Evolutionary conservation across 345 rosid genomes (phyloP).

Genomic region (Geranium brycei): DNA sequence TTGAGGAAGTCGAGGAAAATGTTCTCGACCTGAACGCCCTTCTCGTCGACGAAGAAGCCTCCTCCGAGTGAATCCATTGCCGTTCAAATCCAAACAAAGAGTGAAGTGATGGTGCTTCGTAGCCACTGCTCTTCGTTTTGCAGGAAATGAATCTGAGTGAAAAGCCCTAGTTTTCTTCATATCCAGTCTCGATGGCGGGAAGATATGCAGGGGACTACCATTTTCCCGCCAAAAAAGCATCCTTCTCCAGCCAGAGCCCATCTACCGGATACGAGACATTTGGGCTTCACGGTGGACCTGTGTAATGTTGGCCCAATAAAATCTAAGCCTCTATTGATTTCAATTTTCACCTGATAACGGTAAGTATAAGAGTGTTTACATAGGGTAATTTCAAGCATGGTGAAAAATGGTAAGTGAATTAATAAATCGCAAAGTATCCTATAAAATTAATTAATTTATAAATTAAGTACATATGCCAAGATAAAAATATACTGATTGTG

Average conservation of each 20-base stretch:
- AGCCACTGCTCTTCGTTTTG: not conserved
- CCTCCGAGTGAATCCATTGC: constrained; percentile 65
- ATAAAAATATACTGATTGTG: too few relatives aligned
- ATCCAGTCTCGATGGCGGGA: constrained; percentile 7
- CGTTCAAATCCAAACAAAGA: not conserved
- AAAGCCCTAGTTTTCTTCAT: not conserved
- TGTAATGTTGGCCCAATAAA: not conserved
- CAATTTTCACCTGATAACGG: too few relatives aligned
- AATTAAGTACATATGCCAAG: too few relatives aligned
- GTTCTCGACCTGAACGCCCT: constrained; percentile 76
- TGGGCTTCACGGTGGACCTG: too few relatives aligned
- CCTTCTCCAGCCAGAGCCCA: not conserved
- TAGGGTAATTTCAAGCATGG: too few relatives aligned
- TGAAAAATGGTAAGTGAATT: too few relatives aligned
- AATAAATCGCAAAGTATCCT: too few relatives aligned
- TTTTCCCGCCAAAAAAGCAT: not conserved
- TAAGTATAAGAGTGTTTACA: too few relatives aligned
- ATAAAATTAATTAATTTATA: too few relatives aligned
- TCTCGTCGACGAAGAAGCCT: constrained; percentile 48
- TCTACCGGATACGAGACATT: too few relatives aligned
- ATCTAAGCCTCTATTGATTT: too few relatives aligned
- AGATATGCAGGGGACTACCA: not conserved
- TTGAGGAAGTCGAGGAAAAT: constrained; percentile 79
- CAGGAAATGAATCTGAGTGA: not conserved
- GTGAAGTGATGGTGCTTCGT: not conserved